A percentile compares a stretch with the other conserved stretches of the same genome.
These are phyloP conservation scores for Phaeosphaeriaceae sp. DNA, from an alignment of 2,329 filamentous ascomycete genomes.

Conservation along the genomic window DNA sequence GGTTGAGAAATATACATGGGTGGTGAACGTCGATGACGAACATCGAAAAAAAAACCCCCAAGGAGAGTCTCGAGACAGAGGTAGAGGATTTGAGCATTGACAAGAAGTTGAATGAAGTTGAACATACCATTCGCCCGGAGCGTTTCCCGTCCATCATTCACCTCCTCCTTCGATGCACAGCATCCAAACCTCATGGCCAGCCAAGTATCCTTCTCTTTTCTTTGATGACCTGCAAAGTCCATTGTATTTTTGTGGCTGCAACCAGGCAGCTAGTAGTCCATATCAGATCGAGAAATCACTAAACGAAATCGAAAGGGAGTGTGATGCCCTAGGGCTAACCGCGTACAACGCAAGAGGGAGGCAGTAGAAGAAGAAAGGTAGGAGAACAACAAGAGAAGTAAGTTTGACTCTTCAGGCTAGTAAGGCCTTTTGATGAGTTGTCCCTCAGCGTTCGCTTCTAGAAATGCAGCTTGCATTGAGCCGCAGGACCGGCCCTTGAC, in stretches of 20 bases:
- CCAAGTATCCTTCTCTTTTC: conserved; percentile 34
- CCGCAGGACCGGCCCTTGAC: conserved; percentile 26
- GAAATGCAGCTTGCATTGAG: conserved; percentile 6
- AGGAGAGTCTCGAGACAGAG: background rate
- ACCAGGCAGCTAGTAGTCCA: conserved; percentile 37
- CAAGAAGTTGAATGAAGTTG: conserved; percentile 5
- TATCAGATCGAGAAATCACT: conserved; percentile 18
- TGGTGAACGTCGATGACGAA: background rate
- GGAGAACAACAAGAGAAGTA: conserved; percentile 11
- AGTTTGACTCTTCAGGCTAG: conserved; percentile 8
- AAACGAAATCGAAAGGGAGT: conserved; percentile 10
- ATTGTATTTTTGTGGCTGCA: conserved; percentile 31
- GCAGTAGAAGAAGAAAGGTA: conserved; percentile 17
- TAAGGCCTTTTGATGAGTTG: conserved; percentile 17
- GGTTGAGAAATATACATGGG: background rate
- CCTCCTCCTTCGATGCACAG: conserved; percentile 44
- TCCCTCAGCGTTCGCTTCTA: conserved; percentile 16
- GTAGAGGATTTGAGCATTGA: background rate
- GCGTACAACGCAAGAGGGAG: conserved; percentile 15
- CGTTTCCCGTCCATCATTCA: conserved; percentile 28
- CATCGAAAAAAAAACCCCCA: background rate
- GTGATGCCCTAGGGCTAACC: conserved; percentile 10
- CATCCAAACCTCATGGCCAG: conserved; percentile 47
- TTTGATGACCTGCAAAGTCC: conserved; percentile 23
- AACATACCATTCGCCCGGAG: conserved; percentile 38